These are phyloP conservation scores for Jaenimonas drosophilae DNA, from an alignment of 208 protist species.

Conservation along the genomic window DNA sequence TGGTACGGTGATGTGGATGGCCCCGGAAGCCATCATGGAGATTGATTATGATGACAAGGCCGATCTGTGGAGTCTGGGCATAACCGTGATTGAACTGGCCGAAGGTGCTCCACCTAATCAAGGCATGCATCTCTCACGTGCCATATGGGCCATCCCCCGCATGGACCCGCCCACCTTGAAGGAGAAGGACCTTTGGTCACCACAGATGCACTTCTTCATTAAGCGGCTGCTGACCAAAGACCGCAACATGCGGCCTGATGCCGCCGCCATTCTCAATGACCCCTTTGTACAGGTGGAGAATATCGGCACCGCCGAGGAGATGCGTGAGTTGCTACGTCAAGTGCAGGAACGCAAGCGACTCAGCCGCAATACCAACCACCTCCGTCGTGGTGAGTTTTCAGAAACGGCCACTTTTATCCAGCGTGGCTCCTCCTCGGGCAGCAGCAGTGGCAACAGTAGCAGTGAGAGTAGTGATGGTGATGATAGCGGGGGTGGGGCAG, in stretches of 20 bases:
- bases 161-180: constrained; percentile 67
- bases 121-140: constrained; percentile 77
- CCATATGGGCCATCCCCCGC: constrained; percentile 66
- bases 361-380: constrained; percentile 19
- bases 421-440: too few species aligned
- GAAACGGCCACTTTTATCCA: background rate
- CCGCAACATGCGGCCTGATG: constrained; percentile 52
- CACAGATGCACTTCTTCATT: constrained; percentile 77
- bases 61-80: constrained; percentile 95
- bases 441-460: too few species aligned
- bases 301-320: constrained; percentile 46
- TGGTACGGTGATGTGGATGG: constrained; percentile 91
- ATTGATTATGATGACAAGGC: constrained; percentile 88
- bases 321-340: constrained; percentile 47
- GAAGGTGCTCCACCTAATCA: constrained; percentile 88
- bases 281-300: constrained; percentile 55
- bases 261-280: constrained; percentile 67
- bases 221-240: constrained; percentile 74
- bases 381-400: constrained; percentile 19
- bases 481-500: too few species aligned
- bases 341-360: constrained; percentile 27
- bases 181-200: constrained; percentile 79
- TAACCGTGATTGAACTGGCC: constrained; percentile 95
- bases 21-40: constrained; percentile 86
- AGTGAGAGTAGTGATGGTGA: too few species aligned